Conservation (phyloP, 73 alveolate species). For the Tetrahymena malaccensis region DNA sequence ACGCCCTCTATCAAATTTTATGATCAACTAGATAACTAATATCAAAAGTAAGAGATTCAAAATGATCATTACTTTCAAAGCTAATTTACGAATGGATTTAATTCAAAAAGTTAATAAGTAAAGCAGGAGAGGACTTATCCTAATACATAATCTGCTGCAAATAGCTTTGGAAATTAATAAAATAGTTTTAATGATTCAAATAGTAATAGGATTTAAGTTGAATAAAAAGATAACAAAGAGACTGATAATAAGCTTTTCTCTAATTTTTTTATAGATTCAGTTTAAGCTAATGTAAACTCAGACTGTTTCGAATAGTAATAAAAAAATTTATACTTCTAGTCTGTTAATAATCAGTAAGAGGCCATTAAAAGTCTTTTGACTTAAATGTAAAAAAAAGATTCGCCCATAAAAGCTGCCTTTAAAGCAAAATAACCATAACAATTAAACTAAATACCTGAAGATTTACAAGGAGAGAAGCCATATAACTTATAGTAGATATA, state of each 20-base stretch:
- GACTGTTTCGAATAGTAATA: not conserved
- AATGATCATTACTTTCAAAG: not conserved
- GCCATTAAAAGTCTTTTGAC: not conserved
- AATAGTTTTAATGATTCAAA: not conserved
- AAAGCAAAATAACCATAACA: not conserved
- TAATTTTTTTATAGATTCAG: not conserved
- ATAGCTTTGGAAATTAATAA: not conserved
- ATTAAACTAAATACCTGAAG: not conserved
- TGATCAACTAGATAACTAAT: not conserved
- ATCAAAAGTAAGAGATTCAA: not conserved
- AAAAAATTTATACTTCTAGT: not conserved
- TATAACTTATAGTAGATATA: too few species aligned
- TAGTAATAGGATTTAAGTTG: not conserved
- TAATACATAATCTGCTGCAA: not conserved
- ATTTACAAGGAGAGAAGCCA: not conserved
- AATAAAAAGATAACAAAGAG: not conserved
- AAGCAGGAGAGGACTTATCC: not conserved
- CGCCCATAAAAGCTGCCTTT: not conserved
- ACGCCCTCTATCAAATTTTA: not conserved
- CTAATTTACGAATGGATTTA: not conserved
- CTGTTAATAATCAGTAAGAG: not conserved
- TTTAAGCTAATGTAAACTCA: not conserved
- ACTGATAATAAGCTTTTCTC: not conserved
- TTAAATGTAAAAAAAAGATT: not conserved
- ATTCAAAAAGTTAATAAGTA: not conserved